Base-by-base conservation (phyloP, 306 rosid species). In the Acacia acuminata region DNA sequence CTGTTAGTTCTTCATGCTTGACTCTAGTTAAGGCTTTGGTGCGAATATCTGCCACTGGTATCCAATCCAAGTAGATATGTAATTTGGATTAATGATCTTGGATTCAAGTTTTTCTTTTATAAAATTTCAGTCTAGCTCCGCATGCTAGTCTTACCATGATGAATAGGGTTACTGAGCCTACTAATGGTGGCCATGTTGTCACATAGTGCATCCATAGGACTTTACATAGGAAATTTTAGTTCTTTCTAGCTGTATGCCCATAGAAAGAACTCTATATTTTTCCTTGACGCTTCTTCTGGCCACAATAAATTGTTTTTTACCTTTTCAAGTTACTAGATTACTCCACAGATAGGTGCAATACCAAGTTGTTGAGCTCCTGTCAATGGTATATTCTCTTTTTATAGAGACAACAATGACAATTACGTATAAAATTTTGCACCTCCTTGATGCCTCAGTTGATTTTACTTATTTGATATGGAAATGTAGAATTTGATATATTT, bases 401-500 rank as follows among this genome's bases (percentile, higher is more conserved):
- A 25, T 61, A 7, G 30, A 10, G 36, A 34, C 8, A 3, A 74
- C 15, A 4, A 24, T 63, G 12, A 53, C 15, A 8, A 24, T 77
- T 16, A 27, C 4, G 17, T 9, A 48, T n/a, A 30, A 4, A 24
- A 4, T 30, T 50, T 51, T 27, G 76, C 76, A 64, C 64, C 78
- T 67, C 38, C 44, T 38, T 44, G 75, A 38, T 58, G 34, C 71
- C 61, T 64, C 24, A 34, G 8, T 25, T 48, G 25, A 32, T 53
- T 34, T 30, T 16, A 16, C 48, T 51, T 74, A 10, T 11, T 17
- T 32, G 2, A 25, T 47, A 50, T 45, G 43, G 32, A 50, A 73
- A n/a, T 68, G 51, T 69, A 61, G 48, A 69, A 47, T 53, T 80
- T 43, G 61, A 56, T 76, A 48, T 71, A 20, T 63, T 67, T 75